Evolutionary conservation across 2,329 filamentous ascomycete genomes (phyloP).

Genomic region (Cordyceps javanica): DNA sequence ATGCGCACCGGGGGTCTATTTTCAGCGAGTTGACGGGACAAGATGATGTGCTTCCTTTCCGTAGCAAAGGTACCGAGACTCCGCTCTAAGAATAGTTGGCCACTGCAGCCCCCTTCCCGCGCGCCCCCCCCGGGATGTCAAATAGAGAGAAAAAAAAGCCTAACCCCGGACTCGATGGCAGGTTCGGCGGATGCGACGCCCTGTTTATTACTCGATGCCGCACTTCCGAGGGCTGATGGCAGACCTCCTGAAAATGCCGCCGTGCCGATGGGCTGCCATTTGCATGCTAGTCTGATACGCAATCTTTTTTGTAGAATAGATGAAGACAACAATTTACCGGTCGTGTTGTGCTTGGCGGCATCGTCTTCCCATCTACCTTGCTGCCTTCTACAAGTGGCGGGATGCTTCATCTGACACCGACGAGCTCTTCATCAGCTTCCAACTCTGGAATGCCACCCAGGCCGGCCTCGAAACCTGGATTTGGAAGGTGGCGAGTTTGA

Average conservation of each 20-base stretch:
- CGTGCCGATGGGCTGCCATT: neutral
- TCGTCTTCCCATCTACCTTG: neutral
- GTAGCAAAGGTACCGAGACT: neutral
- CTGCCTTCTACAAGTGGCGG: neutral
- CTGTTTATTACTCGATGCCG: neutral
- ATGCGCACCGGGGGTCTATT: neutral
- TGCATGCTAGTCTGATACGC: neutral
- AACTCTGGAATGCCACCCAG: neutral
- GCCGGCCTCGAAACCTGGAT: neutral
- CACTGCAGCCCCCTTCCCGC: neutral
- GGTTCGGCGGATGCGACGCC: neutral
- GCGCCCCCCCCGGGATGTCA: too few relatives aligned
- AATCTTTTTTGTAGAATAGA: neutral
- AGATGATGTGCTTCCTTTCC: neutral
- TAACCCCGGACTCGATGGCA: neutral
- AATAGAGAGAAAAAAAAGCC: too few relatives aligned
- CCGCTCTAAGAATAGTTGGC: neutral
- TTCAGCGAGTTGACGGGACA: neutral
- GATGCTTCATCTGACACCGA: neutral
- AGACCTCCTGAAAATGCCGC: neutral
- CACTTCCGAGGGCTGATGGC: slow-evolving; percentile 2
- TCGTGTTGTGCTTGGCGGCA: neutral
- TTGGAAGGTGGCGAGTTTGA: neutral
- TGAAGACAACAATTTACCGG: neutral
- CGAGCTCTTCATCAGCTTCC: neutral